Evolutionary conservation across 345 rosid species (phyloP).

Genomic region (Xanthoceras sorbifolium): DNA sequence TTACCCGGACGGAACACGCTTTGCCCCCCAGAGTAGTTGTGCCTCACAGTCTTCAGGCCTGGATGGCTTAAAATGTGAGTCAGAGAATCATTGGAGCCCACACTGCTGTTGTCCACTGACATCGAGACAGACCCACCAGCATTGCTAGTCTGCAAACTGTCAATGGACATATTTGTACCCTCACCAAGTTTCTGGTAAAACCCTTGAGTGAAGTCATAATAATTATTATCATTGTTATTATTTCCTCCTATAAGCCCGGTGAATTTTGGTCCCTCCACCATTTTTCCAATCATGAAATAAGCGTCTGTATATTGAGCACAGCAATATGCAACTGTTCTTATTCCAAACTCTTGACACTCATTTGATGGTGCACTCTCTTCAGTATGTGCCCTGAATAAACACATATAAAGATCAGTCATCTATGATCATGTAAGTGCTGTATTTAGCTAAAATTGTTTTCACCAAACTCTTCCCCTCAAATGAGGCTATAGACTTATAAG

Average conservation of each 20-base stretch:
- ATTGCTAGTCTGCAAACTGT: constrained; percentile 59
- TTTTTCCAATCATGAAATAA: constrained; percentile 46
- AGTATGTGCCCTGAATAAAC: constrained; percentile 12
- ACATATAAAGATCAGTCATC: neutral
- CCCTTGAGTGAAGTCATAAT: constrained; percentile 56
- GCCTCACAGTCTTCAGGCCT: constrained; percentile 50
- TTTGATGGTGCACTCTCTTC: constrained; percentile 14
- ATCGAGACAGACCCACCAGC: constrained; percentile 68
- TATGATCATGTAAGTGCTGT: neutral
- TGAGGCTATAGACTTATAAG: neutral
- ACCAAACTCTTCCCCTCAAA: neutral
- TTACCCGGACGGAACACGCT: constrained; percentile 60
- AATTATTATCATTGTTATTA: constrained; percentile 41
- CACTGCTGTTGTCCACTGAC: constrained; percentile 68
- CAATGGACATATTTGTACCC: constrained; percentile 68
- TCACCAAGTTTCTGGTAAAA: constrained; percentile 66
- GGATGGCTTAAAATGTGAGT: constrained; percentile 69
- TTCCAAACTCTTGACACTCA: constrained; percentile 22
- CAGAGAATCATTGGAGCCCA: constrained; percentile 66
- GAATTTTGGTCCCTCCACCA: constrained; percentile 61
- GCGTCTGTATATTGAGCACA: constrained; percentile 16
- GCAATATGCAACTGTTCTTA: constrained; percentile 19
- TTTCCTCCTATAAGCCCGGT: constrained; percentile 53
- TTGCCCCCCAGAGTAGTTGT: constrained; percentile 50
- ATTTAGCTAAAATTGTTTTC: neutral